Base-by-base conservation (phyloP, 768 basidiomycete genomes). In the Auriculariales sp. region DNA sequence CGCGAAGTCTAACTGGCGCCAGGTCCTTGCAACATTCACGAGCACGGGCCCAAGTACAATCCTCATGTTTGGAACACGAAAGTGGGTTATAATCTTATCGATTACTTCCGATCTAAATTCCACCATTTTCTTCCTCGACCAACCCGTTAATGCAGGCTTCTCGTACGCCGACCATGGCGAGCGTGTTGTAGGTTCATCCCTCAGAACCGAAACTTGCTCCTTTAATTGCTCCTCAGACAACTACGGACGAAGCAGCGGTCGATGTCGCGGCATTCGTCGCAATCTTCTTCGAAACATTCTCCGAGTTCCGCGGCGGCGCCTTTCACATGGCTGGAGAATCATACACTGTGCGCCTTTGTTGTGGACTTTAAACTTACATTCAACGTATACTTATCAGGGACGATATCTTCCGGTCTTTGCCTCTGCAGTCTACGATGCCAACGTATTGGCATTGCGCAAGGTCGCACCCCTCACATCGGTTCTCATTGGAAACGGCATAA, bases 231-330 rank as follows among this genome's bases (percentile, higher is more conserved):
- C 24, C 25, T n/a, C 17, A 45, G 42, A 25, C 42, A 10, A 81
- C 74, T 2, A 77, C 81, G 0, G 74, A 80, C 57, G 77, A 81
- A 39, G 82, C 79, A 3, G 79, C 80, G 0, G 69, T 73, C 48
- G 82, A 86, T 55, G 75, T 86, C 3, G 79, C 81, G 0, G 74
- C 77, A 0, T 86, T 86, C 55, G 68, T 85, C 0, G 66, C 73
- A 3, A 75, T 86, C 48, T 85, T 85, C 64, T 85, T 85, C 44
- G 80, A 85, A 55, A 71, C 78, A 51, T 88, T 88, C 59, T 69
- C 63, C 50, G 68, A 79, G 56, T 83, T 85, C 68, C 77, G 81
- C 54, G 81, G 80, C 2, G 66, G 82, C 3, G 59, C 67, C 1
- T 78, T 81, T 61, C 79, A 81, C 52, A 71, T 81, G 68, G 68